A percentile compares a stretch with the other conserved stretches of the same genome.
Evolutionary conservation across 495 filamentous ascomycete species (phyloP).

Genomic region (Aspergillus sclerotiicarbonarius): DNA sequence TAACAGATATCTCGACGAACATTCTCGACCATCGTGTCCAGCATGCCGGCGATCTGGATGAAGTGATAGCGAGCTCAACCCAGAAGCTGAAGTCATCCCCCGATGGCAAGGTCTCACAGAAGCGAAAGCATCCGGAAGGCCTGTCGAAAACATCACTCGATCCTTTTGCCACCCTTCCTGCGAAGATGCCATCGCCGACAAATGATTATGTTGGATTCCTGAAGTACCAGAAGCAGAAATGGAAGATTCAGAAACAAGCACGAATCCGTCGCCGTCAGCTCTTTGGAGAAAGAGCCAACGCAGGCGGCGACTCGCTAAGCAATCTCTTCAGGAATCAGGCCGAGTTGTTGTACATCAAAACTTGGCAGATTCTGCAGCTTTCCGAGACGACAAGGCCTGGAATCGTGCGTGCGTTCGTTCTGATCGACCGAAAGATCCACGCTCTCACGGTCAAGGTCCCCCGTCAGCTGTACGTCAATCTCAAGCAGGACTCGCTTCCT

Average conservation of each 20-base stretch:
- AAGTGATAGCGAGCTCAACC: slow-evolving; percentile 67
- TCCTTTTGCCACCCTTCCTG: slow-evolving; percentile 80
- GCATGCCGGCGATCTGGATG: slow-evolving; percentile 72
- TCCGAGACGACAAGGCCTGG: slow-evolving; percentile 76
- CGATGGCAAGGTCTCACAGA: slow-evolving; percentile 63
- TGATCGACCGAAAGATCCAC: slow-evolving; percentile 92
- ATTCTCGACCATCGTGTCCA: slow-evolving; percentile 57
- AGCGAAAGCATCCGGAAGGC: slow-evolving; percentile 78
- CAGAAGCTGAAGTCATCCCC: slow-evolving; percentile 70
- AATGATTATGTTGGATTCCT: slow-evolving; percentile 89
- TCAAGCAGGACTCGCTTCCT: slow-evolving; percentile 81
- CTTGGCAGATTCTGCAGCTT: slow-evolving; percentile 93
- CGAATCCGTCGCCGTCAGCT: slow-evolving; percentile 82
- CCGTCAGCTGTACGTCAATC: slow-evolving; percentile 84
- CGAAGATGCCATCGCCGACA: slow-evolving; percentile 78
- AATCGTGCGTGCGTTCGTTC: slow-evolving; percentile 80
- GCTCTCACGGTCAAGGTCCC: slow-evolving; percentile 84
- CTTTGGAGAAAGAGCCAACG: slow-evolving; percentile 79
- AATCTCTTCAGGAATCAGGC: slow-evolving; percentile 89
- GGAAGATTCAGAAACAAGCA: slow-evolving; percentile 96
- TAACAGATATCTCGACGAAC: slow-evolving; percentile 72
- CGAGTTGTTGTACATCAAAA: slow-evolving; percentile 81
- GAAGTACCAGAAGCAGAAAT: slow-evolving; percentile 96
- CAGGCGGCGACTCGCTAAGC: slow-evolving; percentile 70
- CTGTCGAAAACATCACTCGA: slow-evolving; percentile 61